Evolutionary conservation across 1,139 yeast species (phyloP).

Genomic region (Lodderomyces elongisporus): DNA sequence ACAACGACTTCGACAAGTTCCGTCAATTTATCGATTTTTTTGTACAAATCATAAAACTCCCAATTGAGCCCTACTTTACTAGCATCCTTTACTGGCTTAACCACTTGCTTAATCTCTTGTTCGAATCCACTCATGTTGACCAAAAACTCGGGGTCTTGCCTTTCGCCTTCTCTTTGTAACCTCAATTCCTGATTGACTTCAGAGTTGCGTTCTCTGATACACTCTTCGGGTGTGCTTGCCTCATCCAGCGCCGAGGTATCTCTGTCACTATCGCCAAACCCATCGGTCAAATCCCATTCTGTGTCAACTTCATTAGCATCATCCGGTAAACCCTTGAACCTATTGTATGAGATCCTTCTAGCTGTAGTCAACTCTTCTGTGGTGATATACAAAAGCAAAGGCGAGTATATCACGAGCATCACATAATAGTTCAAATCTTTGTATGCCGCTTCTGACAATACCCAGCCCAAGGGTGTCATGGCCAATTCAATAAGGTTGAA

Average conservation of each 20-base stretch:
- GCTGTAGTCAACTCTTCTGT: constrained; percentile 62
- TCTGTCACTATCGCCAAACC: constrained; percentile 37
- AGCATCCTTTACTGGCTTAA: constrained; percentile 57
- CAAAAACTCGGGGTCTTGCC: constrained; percentile 65
- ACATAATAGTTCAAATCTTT: constrained; percentile 42
- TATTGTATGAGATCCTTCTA: constrained; percentile 65
- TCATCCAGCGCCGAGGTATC: constrained; percentile 1
- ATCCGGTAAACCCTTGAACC: constrained; percentile 60
- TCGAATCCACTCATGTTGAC: constrained; percentile 48
- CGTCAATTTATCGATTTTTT: constrained; percentile 43
- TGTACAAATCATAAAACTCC: constrained; percentile 57
- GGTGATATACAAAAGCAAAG: constrained; percentile 58
- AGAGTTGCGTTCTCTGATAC: constrained; percentile 32
- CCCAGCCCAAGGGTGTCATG: constrained; percentile 32
- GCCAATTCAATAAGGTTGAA: constrained; percentile 65
- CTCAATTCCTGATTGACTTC: constrained; percentile 38
- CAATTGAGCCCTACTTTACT: constrained; percentile 56
- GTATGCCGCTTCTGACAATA: constrained; percentile 24
- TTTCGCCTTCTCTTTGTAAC: constrained; percentile 58
- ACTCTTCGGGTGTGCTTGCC: constrained; percentile 23
- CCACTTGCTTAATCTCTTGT: constrained; percentile 38
- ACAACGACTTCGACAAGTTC: constrained; percentile 37
- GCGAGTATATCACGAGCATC: constrained; percentile 65
- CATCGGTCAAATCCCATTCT: constrained; percentile 83
- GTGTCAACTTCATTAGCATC: constrained; percentile 78